phyloP scores from a whole-genome alignment of 257 asterid genomes.

The Nicotiana sylvestris region DNA sequence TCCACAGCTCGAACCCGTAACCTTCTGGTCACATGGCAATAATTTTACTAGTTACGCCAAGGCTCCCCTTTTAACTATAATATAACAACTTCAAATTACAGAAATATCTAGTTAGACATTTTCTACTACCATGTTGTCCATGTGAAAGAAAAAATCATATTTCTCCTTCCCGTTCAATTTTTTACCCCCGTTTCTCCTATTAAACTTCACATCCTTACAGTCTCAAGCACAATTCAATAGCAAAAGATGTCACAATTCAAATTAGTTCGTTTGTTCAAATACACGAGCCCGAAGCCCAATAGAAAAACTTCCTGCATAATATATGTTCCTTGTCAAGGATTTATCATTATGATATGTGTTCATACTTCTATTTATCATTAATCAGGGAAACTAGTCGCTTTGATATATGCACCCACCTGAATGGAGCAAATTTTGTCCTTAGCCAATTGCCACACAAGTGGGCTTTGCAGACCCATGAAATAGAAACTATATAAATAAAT shows the following conservation, averaged over 20 bases:
- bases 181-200: neutral
- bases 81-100: neutral
- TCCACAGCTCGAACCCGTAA: too few species aligned
- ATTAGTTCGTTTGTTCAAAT: neutral
- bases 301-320: too few species aligned
- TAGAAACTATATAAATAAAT: neutral
- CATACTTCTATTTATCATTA: neutral
- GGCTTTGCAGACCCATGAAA: neutral
- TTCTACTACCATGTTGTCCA: neutral
- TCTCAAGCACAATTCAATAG: neutral
- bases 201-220: neutral
- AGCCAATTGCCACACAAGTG: neutral
- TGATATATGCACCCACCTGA: neutral
- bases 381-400: neutral
- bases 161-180: neutral
- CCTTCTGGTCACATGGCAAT: too few species aligned
- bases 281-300: neutral
- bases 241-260: neutral
- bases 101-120: neutral
- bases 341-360: neutral
- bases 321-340: too few species aligned
- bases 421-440: neutral
- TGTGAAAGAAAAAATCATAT: neutral
- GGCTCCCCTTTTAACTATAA: too few species aligned
- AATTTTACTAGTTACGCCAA: too few species aligned